phyloP scores from a whole-genome alignment of 2,329 filamentous ascomycete genomes.

The Rhexocercosporidium sp. region DNA sequence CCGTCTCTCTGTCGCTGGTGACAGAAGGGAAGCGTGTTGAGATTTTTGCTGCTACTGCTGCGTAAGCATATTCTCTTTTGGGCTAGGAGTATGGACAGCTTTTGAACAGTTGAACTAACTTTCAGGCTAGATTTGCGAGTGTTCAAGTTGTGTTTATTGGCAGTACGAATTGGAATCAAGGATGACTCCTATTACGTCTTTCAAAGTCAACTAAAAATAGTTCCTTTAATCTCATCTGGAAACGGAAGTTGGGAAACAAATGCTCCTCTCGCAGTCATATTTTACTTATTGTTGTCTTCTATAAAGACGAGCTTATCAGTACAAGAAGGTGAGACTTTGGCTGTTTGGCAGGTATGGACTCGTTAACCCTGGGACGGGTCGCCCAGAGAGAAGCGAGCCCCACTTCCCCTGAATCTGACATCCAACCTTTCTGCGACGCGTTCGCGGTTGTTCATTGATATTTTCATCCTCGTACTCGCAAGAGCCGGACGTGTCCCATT shows the following conservation, averaged over 20 bases:
- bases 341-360: not conserved
- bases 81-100: not conserved
- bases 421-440: not conserved
- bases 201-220: not conserved
- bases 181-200: not conserved
- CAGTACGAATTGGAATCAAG: conserved; percentile 4
- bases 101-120: not conserved
- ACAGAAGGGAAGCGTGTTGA: conserved; percentile 39
- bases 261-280: no score
- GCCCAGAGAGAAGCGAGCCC: not conserved
- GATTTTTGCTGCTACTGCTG: conserved; percentile 41
- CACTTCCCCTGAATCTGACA: conserved; percentile 7
- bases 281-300: not conserved
- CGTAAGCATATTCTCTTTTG: conserved; percentile 28
- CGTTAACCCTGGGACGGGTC: no score
- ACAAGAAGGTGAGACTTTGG: not conserved
- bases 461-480: not conserved
- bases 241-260: no score
- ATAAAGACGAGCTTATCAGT: not conserved
- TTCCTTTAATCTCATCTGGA: not conserved
- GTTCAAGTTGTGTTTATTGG: conserved; percentile 23
- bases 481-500: not conserved
- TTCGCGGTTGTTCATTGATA: not conserved
- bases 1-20: conserved; percentile 32
- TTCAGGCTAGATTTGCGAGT: conserved; percentile 11